Evolutionary conservation across 805 yeast species (phyloP).

Genomic region (Hanseniaspora occidentalis): DNA sequence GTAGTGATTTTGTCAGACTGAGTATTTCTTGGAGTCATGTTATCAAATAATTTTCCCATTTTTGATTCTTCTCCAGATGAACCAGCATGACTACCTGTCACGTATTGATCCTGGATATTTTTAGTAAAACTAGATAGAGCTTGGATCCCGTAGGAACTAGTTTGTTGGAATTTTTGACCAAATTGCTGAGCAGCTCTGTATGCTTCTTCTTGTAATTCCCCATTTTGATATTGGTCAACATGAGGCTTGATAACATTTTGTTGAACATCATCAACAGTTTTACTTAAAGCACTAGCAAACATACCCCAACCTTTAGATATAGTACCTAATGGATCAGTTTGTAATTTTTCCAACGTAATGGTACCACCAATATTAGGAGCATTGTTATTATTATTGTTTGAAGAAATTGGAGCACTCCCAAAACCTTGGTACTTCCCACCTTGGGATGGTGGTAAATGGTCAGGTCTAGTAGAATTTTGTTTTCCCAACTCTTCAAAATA

Average conservation of each 20-base stretch:
- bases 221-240: slow-evolving; percentile 54
- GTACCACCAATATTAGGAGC: slow-evolving; percentile 14
- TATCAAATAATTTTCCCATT: background rate
- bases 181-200: slow-evolving; percentile 91
- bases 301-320: slow-evolving; percentile 89
- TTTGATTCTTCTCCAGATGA: background rate
- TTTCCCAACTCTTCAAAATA: slow-evolving; percentile 75
- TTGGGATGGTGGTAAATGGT: slow-evolving; percentile 75
- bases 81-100: background rate
- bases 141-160: slow-evolving; percentile 64
- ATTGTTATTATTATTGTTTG: slow-evolving; percentile 12
- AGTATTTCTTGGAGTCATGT: background rate
- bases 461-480: slow-evolving; percentile 60
- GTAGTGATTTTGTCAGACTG: background rate
- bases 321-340: slow-evolving; percentile 82
- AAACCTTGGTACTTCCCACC: slow-evolving; percentile 91
- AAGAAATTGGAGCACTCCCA: slow-evolving; percentile 55
- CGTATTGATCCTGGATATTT: slow-evolving; percentile 24
- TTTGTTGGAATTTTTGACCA: slow-evolving; percentile 87
- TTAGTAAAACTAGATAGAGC: slow-evolving; percentile 49
- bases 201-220: slow-evolving; percentile 73
- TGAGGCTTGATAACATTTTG: slow-evolving; percentile 89
- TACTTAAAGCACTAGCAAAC: slow-evolving; percentile 73
- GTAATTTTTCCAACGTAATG: slow-evolving; percentile 56
- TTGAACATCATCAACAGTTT: slow-evolving; percentile 74